phyloP scores from a whole-genome alignment of 768 basidiomycete genomes.

The Termitomyces titanicus region DNA sequence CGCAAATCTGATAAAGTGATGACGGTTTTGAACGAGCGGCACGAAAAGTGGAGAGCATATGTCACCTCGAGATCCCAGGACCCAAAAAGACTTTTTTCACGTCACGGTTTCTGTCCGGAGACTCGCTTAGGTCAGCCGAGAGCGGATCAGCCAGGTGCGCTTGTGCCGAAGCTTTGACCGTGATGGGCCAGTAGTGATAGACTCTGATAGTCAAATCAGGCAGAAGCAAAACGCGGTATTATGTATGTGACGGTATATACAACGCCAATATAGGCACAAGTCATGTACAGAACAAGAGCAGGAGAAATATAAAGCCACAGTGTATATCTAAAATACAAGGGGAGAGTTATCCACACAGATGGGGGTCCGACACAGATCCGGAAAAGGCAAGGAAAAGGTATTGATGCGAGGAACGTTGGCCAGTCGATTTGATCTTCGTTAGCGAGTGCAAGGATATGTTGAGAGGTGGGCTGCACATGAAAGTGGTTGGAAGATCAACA shows the following conservation, averaged over 20 bases:
- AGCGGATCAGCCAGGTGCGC: background rate
- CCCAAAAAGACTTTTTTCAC: background rate
- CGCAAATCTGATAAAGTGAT: constrained; percentile 17
- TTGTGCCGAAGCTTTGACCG: no score
- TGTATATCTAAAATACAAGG: background rate
- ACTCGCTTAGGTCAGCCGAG: background rate
- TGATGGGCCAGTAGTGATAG: background rate
- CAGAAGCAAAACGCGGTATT: background rate
- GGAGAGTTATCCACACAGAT: background rate
- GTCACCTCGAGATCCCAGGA: background rate
- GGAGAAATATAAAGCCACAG: background rate
- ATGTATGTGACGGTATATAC: background rate
- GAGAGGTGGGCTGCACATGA: background rate
- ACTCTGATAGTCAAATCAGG: background rate
- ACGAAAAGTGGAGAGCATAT: constrained; percentile 16
- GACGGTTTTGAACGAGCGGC: constrained; percentile 14
- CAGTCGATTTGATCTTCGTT: background rate
- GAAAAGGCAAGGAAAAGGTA: background rate
- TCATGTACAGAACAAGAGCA: background rate
- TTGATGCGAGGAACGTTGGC: background rate
- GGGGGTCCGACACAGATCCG: background rate
- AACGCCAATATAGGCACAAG: background rate
- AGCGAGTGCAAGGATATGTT: background rate
- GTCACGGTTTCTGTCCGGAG: background rate
- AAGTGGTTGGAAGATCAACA: background rate